Percentiles rank a stretch among this genome's conserved stretches.
Conservation (phyloP, 116 monocot genomes). For the Cymodocea nodosa region DNA sequence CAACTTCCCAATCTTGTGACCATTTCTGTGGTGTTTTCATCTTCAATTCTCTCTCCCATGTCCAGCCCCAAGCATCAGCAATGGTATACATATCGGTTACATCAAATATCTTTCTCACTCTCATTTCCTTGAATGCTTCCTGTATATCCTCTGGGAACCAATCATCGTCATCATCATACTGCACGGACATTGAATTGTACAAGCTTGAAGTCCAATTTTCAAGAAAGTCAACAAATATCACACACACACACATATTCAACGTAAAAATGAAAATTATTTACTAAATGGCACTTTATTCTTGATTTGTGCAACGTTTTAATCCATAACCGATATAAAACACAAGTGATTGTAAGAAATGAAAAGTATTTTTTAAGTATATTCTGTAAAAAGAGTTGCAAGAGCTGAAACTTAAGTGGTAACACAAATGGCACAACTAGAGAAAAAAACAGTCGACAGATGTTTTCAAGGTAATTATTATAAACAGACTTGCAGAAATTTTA, state of each 20-base stretch:
- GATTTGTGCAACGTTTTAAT: too few relatives aligned
- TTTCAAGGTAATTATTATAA: not conserved
- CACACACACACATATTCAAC: not conserved
- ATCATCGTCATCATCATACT: conserved; percentile 86
- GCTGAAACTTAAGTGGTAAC: not conserved
- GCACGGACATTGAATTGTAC: conserved; percentile 1
- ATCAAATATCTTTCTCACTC: conserved; percentile 70
- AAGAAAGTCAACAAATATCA: not conserved
- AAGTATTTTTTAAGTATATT: too few relatives aligned
- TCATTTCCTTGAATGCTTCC: conserved; percentile 87
- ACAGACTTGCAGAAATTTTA: not conserved
- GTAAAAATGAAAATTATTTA: not conserved
- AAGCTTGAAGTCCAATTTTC: not conserved
- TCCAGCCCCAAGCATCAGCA: conserved; percentile 99
- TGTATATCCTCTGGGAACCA: conserved; percentile 80
- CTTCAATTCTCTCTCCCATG: conserved; percentile 90
- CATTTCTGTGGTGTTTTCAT: conserved; percentile 56
- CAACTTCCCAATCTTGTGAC: conserved; percentile 98
- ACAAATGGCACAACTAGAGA: not conserved
- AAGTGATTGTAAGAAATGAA: too few relatives aligned
- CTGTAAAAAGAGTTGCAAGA: not conserved
- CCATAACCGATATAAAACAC: too few relatives aligned
- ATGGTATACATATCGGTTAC: conserved; percentile 82
- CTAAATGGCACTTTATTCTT: too few relatives aligned
- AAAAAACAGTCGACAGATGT: too few relatives aligned